Conservation (phyloP, 768 basidiomycete species). For the Trichaptum fuscoviolaceum region DNA sequence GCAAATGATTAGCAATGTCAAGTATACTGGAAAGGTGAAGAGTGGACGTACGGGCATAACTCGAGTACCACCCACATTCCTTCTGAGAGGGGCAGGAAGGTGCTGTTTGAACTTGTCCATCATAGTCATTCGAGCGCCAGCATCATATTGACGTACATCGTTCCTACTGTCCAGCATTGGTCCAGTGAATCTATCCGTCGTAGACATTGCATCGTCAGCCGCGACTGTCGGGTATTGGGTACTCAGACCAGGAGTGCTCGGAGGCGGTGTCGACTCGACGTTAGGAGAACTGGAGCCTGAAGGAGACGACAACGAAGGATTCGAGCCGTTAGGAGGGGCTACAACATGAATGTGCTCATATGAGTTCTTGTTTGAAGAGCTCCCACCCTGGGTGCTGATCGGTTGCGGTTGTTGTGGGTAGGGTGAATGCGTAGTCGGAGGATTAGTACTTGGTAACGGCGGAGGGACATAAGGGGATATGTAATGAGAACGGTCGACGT, state of each 20-base stretch:
- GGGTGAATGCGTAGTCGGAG: constrained; percentile 24
- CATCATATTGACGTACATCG: constrained; percentile 1
- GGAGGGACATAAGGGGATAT: constrained; percentile 19
- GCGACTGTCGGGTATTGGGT: constrained; percentile 20
- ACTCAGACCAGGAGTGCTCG: constrained; percentile 54
- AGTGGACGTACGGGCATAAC: background rate
- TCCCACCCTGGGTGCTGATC: constrained; percentile 18
- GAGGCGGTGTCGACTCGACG: constrained; percentile 67
- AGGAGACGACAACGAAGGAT: constrained; percentile 63
- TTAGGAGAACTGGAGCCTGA: constrained; percentile 62
- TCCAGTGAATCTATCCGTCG: background rate
- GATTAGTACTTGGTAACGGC: constrained; percentile 21
- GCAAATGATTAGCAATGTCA: constrained; percentile 7
- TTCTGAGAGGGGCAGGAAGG: background rate
- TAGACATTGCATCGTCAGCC: background rate
- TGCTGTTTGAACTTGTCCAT: background rate
- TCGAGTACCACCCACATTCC: background rate
- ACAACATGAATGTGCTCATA: constrained; percentile 19
- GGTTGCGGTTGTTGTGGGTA: constrained; percentile 17
- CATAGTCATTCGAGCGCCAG: background rate
- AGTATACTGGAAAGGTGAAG: background rate
- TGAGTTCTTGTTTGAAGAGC: constrained; percentile 34
- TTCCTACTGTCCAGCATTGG: background rate
- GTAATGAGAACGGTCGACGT: constrained; percentile 9
- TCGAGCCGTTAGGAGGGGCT: constrained; percentile 34